Base-by-base conservation (phyloP, 495 filamentous ascomycete species). In the Margaritispora aquatica region DNA sequence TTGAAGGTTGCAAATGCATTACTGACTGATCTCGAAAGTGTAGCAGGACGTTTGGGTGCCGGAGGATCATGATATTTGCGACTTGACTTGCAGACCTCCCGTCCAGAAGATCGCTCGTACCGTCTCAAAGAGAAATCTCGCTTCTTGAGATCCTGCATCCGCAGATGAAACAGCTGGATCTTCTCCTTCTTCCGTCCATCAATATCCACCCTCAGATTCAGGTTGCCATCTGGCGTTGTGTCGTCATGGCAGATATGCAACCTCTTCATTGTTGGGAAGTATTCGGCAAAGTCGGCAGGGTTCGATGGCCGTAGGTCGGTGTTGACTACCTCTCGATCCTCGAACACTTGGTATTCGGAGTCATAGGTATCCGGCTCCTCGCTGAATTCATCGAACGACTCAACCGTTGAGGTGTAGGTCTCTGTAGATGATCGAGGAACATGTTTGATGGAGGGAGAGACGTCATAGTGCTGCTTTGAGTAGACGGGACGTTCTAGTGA, bases 191-290 rank as follows among this genome's bases (percentile, higher is more conserved):
- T 74, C n/a, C 74, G 64, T 20, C 53, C 75, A 55, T 87, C 77
- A 17, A 91, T 91, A 69, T 97, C 92, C 51, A 98, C 80, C 44
- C 92, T 86, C 55, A 98, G 79, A 69, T 97, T 96, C 94, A 97
- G 96, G 77, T 97, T 96, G 20, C 94, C 93, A 71, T 98, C 94
- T 19, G 86, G 70, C 2, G 94, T 96, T 34, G 89, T 80, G 72
- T 96, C 91, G 67, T 98, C 94, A 66, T 98, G 94, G 46, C 88
- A 84, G 66, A 98, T 94, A 41, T 80, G 81, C 26, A 98, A 74
- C 49, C 87, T 81, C 64, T 89, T 83, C 27, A 85, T 77, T 10
- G 93, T 93, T 11, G 94, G 93, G 70, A 96, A 98, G 63, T 92
- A 81, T 59, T 85, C 80, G 36, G 88, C 88, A 69, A 98, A 98